Percentiles rank a stretch among this genome's conserved stretches.
Evolutionary conservation across 768 basidiomycete species (phyloP).

Genomic region (Podaxis mareebaensis): DNA sequence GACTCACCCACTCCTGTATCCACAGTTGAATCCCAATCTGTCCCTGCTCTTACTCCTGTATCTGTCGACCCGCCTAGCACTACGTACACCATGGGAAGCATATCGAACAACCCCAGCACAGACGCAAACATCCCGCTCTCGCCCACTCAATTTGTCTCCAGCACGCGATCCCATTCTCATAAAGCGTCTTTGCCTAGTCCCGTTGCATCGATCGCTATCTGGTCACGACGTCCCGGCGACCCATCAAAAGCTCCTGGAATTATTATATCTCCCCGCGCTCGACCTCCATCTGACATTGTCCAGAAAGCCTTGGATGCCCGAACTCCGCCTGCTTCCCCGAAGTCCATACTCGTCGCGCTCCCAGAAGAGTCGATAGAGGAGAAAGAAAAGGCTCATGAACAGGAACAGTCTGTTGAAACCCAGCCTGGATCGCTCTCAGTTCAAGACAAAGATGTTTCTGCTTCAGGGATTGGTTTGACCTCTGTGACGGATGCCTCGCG

Average conservation of each 20-base stretch:
- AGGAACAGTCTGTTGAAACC: not conserved
- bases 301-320: slow-evolving; percentile 52
- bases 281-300: slow-evolving; percentile 61
- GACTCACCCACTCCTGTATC: not conserved
- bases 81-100: slow-evolving; percentile 26
- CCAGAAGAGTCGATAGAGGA: slow-evolving; percentile 7
- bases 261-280: slow-evolving; percentile 66
- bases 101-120: slow-evolving; percentile 17
- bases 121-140: not conserved
- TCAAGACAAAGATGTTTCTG: slow-evolving; percentile 6
- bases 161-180: slow-evolving; percentile 16
- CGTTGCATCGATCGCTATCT: slow-evolving; percentile 54
- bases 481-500: not conserved
- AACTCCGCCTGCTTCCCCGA: slow-evolving; percentile 51
- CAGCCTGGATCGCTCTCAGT: not conserved
- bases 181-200: slow-evolving; percentile 18
- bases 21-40: not conserved
- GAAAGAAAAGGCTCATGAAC: not conserved
- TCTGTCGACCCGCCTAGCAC: slow-evolving; percentile 24
- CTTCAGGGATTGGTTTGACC: not conserved
- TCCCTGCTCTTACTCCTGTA: not conserved
- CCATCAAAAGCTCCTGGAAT: slow-evolving; percentile 67
- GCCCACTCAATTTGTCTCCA: slow-evolving; percentile 17
- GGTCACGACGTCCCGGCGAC: slow-evolving; percentile 70
- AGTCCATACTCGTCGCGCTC: slow-evolving; percentile 13